Evolutionary conservation across 1,284 basidiomycete genomes (phyloP), one percentile per base, ranked within the genome.

Genomic region (Tilletia indica): DNA sequence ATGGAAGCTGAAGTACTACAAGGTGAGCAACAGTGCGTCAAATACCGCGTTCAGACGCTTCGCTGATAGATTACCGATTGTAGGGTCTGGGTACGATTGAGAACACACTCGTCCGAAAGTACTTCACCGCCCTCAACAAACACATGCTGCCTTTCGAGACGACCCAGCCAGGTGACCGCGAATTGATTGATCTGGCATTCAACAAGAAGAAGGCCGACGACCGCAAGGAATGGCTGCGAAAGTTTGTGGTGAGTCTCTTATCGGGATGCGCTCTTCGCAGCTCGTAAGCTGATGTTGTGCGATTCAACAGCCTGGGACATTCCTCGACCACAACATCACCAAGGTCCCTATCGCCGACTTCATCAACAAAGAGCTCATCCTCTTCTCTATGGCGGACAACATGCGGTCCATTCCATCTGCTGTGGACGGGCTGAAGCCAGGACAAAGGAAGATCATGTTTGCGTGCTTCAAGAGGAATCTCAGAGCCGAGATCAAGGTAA

Each of bases 181-280:
- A 91, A 3, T 88, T 99, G 49, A 97, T 99, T 75, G 96, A 99
- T 70, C 90, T 99, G 75, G 97, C 97, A 0, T 99, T 99, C 88
- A 98, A 93, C 87, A 99, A 99, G 89, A 99, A 98, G 88, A 98
- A 97, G 85, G 93, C 95, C 0, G 97, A 99, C 77, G 94, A 99
- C 25, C 92, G 97, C 67, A 99, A 99, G 85, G 97, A 99, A 76
- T 99, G 97, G 97, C 87, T 99, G 12, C 89, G 96, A 36, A 91
- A 94, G 77, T 97, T 95, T 87, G 93, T 64, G 61, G 61, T 64
- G n/a, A 11, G 61, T 64, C 38, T 64, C 16, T 19, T 8, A 6
- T 12, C 6, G n/a, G n/a, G 19, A 9, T 9, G 11, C 2, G 3
- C 14, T 36, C 19, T 25, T 34, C 45, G 21, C 31, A 36, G 8